Percentiles rank a stretch among this genome's conserved stretches.
phyloP scores from a whole-genome alignment of 495 filamentous ascomycete species.

The Neurospora terricola region DNA sequence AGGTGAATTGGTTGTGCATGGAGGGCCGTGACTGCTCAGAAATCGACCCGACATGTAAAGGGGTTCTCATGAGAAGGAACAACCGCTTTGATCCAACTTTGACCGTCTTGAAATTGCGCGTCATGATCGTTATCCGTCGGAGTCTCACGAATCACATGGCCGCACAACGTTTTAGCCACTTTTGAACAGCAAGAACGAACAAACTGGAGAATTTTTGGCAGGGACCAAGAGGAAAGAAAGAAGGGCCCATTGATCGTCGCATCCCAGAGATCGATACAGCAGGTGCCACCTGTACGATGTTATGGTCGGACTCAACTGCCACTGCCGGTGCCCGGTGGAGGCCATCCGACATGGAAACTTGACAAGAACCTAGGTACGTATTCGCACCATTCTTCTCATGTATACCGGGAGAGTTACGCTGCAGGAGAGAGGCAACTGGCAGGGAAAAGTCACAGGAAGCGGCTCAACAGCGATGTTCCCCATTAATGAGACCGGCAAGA shows the following conservation, averaged over 20 bases:
- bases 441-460: not conserved
- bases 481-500: not conserved
- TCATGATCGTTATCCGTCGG: not conserved
- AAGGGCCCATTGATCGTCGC: not conserved
- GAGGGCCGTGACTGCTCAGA: not conserved
- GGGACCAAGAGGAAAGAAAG: not conserved
- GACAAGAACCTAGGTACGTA: not conserved
- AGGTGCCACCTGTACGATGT: not conserved
- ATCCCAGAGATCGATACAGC: not conserved
- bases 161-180: not conserved
- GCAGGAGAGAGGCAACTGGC: not conserved
- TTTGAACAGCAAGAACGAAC: not conserved
- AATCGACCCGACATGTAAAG: not conserved
- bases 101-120: not conserved
- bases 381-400: not conserved
- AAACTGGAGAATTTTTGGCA: not conserved
- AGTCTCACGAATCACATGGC: not conserved
- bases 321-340: not conserved
- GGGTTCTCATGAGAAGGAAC: not conserved
- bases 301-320: not conserved
- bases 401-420: not conserved
- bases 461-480: not conserved
- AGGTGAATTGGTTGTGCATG: not conserved
- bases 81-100: not conserved
- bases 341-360: not conserved